phyloP scores from a whole-genome alignment of 2,329 filamentous ascomycete genomes.

The Atkinsonella hypoxylon region DNA sequence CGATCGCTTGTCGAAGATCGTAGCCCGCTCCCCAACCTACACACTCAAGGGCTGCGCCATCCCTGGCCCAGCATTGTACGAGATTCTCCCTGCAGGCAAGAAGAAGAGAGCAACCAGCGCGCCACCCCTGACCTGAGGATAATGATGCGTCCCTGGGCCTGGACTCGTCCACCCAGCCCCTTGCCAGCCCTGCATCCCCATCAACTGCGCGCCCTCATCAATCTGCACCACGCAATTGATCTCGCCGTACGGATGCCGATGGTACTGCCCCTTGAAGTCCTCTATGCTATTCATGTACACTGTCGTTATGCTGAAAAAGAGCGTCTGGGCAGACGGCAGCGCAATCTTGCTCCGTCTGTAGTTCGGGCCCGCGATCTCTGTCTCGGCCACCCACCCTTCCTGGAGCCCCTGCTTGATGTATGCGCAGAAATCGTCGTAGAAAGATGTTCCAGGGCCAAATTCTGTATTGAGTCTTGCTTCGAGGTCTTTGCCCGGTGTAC shows the following conservation, averaged over 20 bases:
- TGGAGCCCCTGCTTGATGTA: constrained; percentile 26
- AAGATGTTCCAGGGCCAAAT: constrained; percentile 29
- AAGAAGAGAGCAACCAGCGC: constrained; percentile 42
- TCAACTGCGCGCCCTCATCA: constrained; percentile 35
- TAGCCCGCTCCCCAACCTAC: neutral
- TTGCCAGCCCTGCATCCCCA: constrained; percentile 44
- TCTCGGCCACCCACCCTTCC: constrained; percentile 33
- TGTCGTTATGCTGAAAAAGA: constrained; percentile 43
- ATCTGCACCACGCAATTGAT: constrained; percentile 43
- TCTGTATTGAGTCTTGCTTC: constrained; percentile 29
- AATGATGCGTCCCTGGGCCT: constrained; percentile 44
- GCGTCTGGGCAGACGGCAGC: constrained; percentile 31
- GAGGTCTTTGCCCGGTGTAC: constrained; percentile 33
- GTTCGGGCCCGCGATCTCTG: constrained; percentile 29
- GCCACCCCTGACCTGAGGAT: constrained; percentile 38
- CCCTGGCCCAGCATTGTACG: constrained; percentile 32
- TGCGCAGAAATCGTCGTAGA: constrained; percentile 29
- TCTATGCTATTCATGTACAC: constrained; percentile 43
- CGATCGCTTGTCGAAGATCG: too few species aligned
- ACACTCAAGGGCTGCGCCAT: constrained; percentile 25
- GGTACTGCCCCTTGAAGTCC: constrained; percentile 40
- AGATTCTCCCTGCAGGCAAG: constrained; percentile 40
- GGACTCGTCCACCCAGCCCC: constrained; percentile 43
- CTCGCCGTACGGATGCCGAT: constrained; percentile 41
- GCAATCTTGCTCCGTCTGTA: constrained; percentile 36